Conservation (phyloP, 2,329 filamentous ascomycete species). For the Pezicula neosporulosa region DNA sequence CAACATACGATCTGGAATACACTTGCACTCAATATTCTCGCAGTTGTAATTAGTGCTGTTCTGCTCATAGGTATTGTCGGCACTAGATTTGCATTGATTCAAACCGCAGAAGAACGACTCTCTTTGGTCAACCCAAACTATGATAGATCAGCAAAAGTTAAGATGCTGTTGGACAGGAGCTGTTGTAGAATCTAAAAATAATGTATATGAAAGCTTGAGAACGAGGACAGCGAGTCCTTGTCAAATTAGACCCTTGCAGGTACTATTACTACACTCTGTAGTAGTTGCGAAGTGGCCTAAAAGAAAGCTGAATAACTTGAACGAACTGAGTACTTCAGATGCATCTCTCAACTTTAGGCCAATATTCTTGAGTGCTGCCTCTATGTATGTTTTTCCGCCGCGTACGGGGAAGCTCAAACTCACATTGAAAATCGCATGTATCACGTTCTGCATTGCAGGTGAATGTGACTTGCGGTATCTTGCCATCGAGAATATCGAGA, state of each 20-base stretch:
- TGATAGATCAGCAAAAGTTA: slow-evolving; percentile 16
- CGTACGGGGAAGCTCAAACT: slow-evolving; percentile 26
- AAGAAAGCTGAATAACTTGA: no score
- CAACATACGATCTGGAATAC: slow-evolving; percentile 87
- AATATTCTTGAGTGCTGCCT: no score
- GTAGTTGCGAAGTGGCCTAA: no score
- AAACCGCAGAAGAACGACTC: slow-evolving; percentile 97
- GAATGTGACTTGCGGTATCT: slow-evolving; percentile 92
- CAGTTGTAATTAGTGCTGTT: slow-evolving; percentile 87
- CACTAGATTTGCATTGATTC: slow-evolving; percentile 71
- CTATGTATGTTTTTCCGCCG: no score
- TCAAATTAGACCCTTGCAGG: no score
- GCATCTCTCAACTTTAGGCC: no score
- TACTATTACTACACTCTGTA: no score
- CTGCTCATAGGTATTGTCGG: slow-evolving; percentile 62
- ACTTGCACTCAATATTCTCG: slow-evolving; percentile 79
- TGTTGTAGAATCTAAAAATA: no score
- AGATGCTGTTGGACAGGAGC: not conserved
- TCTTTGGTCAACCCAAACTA: slow-evolving; percentile 89
- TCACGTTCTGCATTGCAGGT: slow-evolving; percentile 73
- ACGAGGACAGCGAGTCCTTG: no score
- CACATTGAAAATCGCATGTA: slow-evolving; percentile 93
- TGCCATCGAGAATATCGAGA: slow-evolving; percentile 75
- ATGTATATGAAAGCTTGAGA: no score
- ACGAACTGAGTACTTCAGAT: no score